These are phyloP conservation scores for Hypoxylon subgilvum DNA, from an alignment of 495 filamentous ascomycete species.

Conservation along the genomic window DNA sequence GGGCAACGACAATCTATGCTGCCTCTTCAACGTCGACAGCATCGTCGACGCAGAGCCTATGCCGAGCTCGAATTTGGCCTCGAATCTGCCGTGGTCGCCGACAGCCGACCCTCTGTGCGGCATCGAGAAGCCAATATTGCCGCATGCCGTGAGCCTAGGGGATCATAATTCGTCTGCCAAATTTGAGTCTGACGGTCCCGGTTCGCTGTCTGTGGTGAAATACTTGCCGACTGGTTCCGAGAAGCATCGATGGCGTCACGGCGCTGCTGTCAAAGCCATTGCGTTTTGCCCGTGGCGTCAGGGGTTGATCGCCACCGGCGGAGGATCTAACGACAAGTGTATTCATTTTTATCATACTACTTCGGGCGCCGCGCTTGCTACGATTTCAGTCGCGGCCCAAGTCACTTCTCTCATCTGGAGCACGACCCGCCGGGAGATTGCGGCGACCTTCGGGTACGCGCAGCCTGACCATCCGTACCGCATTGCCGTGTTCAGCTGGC, in stretches of 20 bases:
- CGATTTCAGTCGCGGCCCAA: constrained; percentile 90
- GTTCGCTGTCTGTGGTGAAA: constrained; percentile 25
- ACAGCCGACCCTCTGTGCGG: background rate
- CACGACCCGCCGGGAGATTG: constrained; percentile 82
- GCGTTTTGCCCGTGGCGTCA: constrained; percentile 96
- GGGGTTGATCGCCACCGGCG: constrained; percentile 86
- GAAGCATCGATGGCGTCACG: constrained; percentile 76
- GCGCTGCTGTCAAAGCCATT: constrained; percentile 93
- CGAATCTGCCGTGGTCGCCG: background rate
- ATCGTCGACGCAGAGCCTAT: constrained; percentile 51
- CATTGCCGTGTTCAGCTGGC: constrained; percentile 95
- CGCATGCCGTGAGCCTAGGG: constrained; percentile 22
- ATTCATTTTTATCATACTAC: constrained; percentile 95
- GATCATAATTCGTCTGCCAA: background rate
- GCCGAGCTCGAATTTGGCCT: constrained; percentile 2
- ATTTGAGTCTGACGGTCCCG: background rate
- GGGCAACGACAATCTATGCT: constrained; percentile 89
- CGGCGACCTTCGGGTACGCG: constrained; percentile 93
- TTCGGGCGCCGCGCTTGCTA: constrained; percentile 84
- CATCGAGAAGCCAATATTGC: background rate
- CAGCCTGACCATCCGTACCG: constrained; percentile 89
- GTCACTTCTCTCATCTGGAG: constrained; percentile 95
- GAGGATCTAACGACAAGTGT: constrained; percentile 89
- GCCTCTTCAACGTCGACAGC: constrained; percentile 74
- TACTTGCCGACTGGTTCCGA: constrained; percentile 57